Evolutionary conservation across 2,329 filamentous ascomycete species (phyloP).

Genomic region (Dothistroma septosporum): DNA sequence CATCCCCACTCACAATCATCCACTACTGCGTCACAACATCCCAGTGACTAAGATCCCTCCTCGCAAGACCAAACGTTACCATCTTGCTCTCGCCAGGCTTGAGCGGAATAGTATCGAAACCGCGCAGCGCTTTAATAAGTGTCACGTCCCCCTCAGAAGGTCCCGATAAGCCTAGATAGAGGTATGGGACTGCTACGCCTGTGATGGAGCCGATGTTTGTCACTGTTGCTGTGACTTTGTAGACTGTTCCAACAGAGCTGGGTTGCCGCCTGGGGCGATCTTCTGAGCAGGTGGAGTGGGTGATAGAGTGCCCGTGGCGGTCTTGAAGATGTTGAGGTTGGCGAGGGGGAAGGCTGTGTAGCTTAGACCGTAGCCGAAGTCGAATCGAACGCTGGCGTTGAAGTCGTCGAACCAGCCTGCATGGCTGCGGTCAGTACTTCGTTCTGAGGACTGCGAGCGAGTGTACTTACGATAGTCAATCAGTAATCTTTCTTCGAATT

Average conservation of each 20-base stretch:
- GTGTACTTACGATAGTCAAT: slow-evolving; percentile 49
- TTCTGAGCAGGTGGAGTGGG: slow-evolving; percentile 54
- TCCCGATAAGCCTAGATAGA: slow-evolving; percentile 47
- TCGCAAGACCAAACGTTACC: slow-evolving; percentile 35
- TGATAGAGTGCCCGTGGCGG: slow-evolving; percentile 34
- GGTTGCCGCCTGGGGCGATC: slow-evolving; percentile 55
- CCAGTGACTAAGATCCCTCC: slow-evolving; percentile 37
- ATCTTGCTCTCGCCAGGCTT: slow-evolving; percentile 24
- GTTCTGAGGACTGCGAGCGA: not conserved
- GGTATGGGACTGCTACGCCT: slow-evolving; percentile 55
- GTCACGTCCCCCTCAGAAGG: slow-evolving; percentile 45
- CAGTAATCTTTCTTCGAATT: slow-evolving; percentile 51
- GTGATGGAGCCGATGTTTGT: slow-evolving; percentile 57
- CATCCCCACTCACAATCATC: slow-evolving; percentile 27
- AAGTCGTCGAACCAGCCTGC: slow-evolving; percentile 43
- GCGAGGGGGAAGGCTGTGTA: slow-evolving; percentile 28
- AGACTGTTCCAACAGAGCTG: slow-evolving; percentile 58
- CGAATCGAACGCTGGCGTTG: slow-evolving; percentile 30
- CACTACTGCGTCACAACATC: slow-evolving; percentile 35
- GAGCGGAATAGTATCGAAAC: slow-evolving; percentile 42
- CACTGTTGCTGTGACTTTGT: slow-evolving; percentile 50
- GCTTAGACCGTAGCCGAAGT: slow-evolving; percentile 27
- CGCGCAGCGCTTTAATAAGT: slow-evolving; percentile 45
- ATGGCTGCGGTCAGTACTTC: not conserved
- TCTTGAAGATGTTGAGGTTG: slow-evolving; percentile 13